phyloP scores from a whole-genome alignment of 2,329 filamentous ascomycete genomes.

The Pseudogymnoascus sp. region DNA sequence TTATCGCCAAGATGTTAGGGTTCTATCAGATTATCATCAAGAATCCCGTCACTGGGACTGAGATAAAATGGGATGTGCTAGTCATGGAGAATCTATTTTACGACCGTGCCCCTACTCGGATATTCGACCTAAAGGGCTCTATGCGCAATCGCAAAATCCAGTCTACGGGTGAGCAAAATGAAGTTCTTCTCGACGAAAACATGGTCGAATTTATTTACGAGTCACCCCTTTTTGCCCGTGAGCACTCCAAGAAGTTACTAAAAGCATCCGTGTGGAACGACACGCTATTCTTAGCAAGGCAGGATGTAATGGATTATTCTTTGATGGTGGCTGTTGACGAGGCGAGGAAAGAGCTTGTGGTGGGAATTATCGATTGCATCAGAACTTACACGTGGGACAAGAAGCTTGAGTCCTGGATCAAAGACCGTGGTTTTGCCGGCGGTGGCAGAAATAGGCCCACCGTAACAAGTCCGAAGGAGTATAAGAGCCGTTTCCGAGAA shows the following conservation, averaged over 20 bases:
- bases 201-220: constrained; percentile 99
- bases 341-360: constrained; percentile 78
- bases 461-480: constrained; percentile 91
- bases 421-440: constrained; percentile 79
- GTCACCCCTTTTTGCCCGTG: constrained; percentile 86
- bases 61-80: constrained; percentile 89
- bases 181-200: constrained; percentile 95
- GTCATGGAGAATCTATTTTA: constrained; percentile 99
- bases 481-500: constrained; percentile 90
- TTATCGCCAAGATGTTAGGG: constrained; percentile 98
- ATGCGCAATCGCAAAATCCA: constrained; percentile 99
- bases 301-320: constrained; percentile 99
- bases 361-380: constrained; percentile 98
- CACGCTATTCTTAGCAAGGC: constrained; percentile 85
- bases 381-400: constrained; percentile 99
- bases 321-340: constrained; percentile 98
- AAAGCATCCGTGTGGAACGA: constrained; percentile 94
- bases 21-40: constrained; percentile 98
- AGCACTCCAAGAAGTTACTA: constrained; percentile 92
- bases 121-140: constrained; percentile 93
- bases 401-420: constrained; percentile 99
- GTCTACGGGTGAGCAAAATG: constrained; percentile 89
- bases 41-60: constrained; percentile 81
- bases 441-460: constrained; percentile 79
- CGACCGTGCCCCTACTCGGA: constrained; percentile 79